These are phyloP conservation scores for Entophlyctis luteolus DNA, from an alignment of 192 early-diverging fungal genomes.

Conservation along the genomic window DNA sequence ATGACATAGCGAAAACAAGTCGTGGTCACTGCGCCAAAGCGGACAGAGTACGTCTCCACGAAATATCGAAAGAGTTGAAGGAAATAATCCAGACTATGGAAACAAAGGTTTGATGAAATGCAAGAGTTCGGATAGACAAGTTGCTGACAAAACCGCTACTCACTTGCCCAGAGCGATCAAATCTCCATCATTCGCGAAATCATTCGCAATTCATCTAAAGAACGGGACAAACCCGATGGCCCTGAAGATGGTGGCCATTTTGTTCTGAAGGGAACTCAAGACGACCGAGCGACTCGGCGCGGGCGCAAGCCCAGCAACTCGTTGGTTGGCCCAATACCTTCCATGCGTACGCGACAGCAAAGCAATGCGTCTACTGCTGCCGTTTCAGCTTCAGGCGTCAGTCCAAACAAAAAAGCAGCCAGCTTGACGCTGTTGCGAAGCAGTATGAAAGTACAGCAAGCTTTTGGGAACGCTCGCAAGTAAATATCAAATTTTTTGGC, in stretches of 20 bases:
- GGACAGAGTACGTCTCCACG: conserved; percentile 23
- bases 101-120: conserved; percentile 32
- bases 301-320: background rate
- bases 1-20: conserved; percentile 2
- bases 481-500: no score
- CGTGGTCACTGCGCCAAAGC: background rate
- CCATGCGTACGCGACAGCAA: background rate
- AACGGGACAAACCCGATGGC: background rate
- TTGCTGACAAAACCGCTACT: background rate
- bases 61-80: conserved; percentile 45
- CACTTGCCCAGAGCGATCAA: conserved; percentile 40
- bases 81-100: conserved; percentile 51
- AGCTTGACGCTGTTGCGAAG: conserved; percentile 39
- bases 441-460: conserved; percentile 42
- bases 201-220: background rate
- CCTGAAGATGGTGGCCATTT: background rate
- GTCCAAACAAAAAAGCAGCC: conserved; percentile 30
- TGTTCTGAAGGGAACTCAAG: background rate
- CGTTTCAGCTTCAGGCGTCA: conserved; percentile 9
- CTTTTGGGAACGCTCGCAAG: no score
- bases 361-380: background rate
- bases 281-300: background rate
- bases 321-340: background rate
- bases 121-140: background rate
- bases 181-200: conserved; percentile 52